Base-by-base conservation (phyloP, 1,139 yeast genomes). In the Taiozyma sp. region DNA sequence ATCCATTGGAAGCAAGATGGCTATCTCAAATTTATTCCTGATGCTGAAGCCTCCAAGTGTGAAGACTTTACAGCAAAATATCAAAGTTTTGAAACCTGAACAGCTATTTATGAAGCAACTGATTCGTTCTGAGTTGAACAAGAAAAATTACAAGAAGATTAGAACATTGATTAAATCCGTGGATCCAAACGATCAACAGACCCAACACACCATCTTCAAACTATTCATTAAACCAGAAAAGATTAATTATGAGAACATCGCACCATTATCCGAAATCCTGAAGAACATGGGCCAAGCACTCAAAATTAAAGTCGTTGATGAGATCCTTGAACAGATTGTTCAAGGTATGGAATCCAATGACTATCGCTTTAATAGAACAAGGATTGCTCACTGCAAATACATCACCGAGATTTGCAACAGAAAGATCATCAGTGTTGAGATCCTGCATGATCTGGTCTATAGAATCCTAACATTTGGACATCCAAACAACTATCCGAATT, bases 381-480 rank as follows among this genome's bases (percentile, higher is more conserved):
- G 96, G 55, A 68, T 88, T 54, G 75, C 95, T 0, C 81, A 83
- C 51, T 76, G 80, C 10, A 77, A 72, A 58, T 83, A 81, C 57
- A 59, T 91, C 19, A 79, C 83, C 0, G 88, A 82, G 50, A 61
- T 89, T 32, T 77, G 68, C 61, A 79, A 81, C 55, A 56, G 65
- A 34, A 71, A 73, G 30, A 61, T 86, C n/a, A 60, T 88, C 6
- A 70, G 72, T 28, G 69, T 76, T 47, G 69, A 69, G 19, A 72
- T 79, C 14, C 55, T 87, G 1, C 68, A 78, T 51, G 83, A 80
- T 49, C 65, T 85, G 6, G 58, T 84, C n/a, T 85, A 77, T 64
- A 75, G 76, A 55, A 74, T 88, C 14, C 53, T 89, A 4, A 80
- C 84, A 39, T 79, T 71, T 64, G 97, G 96, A 0, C 85, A 88